Base-by-base conservation (phyloP, 1,139 yeast genomes). In the Lodderomyces pseudojiufengensis region DNA sequence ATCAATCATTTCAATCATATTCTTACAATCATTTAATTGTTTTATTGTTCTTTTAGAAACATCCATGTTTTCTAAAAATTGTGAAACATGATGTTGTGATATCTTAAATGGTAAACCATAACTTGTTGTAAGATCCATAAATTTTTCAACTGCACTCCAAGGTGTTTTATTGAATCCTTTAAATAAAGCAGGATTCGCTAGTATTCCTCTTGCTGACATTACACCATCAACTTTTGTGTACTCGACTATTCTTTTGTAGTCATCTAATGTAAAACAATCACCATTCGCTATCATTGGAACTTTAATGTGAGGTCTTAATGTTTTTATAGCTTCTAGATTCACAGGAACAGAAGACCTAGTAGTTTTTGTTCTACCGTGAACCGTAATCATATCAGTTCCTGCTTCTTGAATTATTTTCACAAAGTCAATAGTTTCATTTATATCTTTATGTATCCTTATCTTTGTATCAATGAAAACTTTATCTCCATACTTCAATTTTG, bases 271-370 rank as follows among this genome's bases (percentile, higher is more conserved):
- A 50, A 84, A 84, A 48, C 95, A 92, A 59, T 94, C 98, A 9
- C 98, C 98, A 52, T 94, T 94, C 2, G 98, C 97, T 10, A 92
- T 82, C 0, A 94, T 90, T 0, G 97, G 97, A 0, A 84, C 78
- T 3, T 57, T 54, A 1, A 84, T 85, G 2, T 70, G 57, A 18
- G 73, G 72, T 43, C 81, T 80, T 13, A 92, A 72, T 11, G 64
- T 59, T 48, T 73, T 78, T 27, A 92, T 90, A 11, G 95, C 96
- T 20, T 84, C 94, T 30, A 83, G 69, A 56, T 90, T 76, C 2
- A 82, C 95, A 0, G 96, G 94, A 27, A 76, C 75, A 1, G 94
- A 80, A 1, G 95, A 84, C 43, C 98, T 67, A 4, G 95, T 94
- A 31, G 75, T 78, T 50, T 82, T 81, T 1, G 95, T 81, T 40